Base-by-base conservation (phyloP, 2,329 filamentous ascomycete genomes). In the Lecanoromycetidae sp. region DNA sequence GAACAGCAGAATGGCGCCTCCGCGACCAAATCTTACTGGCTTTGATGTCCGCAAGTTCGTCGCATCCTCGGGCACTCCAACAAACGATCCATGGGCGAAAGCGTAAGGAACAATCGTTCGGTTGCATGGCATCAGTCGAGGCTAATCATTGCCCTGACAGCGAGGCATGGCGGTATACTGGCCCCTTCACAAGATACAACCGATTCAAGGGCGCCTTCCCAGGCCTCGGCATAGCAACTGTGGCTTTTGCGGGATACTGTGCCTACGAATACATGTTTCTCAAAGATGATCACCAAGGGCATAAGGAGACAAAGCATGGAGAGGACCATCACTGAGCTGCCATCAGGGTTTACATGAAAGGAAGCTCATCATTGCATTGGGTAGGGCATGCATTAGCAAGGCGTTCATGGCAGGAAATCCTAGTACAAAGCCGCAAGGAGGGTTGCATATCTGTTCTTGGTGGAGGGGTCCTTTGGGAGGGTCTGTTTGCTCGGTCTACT, bases 81-180 rank as follows among this genome's bases (percentile, higher is more conserved):
- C 72, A 54, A 71, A 69, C 57, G 78, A 81, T 60, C 78, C 78
- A 52, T 82, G 78, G 78, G 70, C 67, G 59, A 66, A 76, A 71
- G 64, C 71, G 78, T 81, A 23, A 37, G 41, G 35, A 10, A 15
- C 41, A 26, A 12, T 27, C 1, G n/a, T 20, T 13, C 19, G 27
- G 35, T 20, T 34, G 2, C 25, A 38, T 15, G 19, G 5, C n/a
- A 4, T 10, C n/a, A 13, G 4, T 27, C 49, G 42, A 52, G 35
- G 36, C 52, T 61, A 49, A 60, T 57, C 40, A 33, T 5, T 35
- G 9, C 54, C 46, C 50, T 25, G 22, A 13, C 30, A 98, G 91
- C 62, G 91, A 98, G 72, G 77, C 84, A 62, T 98, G 91, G 91
- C 78, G 91, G 67, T 95, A 94, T 73, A 80, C 76, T 29, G 91